phyloP scores from a whole-genome alignment of 208 protist species.

The Trypanosoma mega region DNA sequence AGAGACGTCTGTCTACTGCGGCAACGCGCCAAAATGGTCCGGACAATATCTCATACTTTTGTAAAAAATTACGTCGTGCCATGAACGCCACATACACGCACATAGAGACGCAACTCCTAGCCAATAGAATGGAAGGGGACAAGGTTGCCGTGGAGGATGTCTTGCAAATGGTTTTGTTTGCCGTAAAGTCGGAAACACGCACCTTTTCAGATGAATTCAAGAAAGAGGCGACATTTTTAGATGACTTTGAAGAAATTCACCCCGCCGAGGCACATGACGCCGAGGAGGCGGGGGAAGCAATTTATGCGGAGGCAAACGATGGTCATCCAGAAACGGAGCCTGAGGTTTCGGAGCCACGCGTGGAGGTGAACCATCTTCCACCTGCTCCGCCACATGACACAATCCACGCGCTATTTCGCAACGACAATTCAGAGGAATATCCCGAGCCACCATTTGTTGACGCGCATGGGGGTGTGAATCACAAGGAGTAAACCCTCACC shows the following conservation, averaged over 20 bases:
- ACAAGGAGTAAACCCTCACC: too few species aligned
- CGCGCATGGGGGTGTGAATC: background rate
- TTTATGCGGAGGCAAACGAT: background rate
- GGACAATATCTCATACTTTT: constrained; percentile 26
- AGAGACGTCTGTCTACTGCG: constrained; percentile 26
- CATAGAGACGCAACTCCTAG: constrained; percentile 38
- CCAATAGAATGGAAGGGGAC: constrained; percentile 1
- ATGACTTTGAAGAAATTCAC: constrained; percentile 7
- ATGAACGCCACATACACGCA: constrained; percentile 55
- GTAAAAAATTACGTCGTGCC: constrained; percentile 46
- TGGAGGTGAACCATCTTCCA: constrained; percentile 1
- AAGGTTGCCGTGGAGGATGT: constrained; percentile 33
- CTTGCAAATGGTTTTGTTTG: constrained; percentile 33
- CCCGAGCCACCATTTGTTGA: background rate
- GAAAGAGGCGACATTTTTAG: constrained; percentile 26
- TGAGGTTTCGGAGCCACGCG: background rate
- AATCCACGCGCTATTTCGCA: background rate
- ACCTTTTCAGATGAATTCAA: constrained; percentile 42
- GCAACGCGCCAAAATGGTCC: constrained; percentile 20
- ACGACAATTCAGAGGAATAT: background rate
- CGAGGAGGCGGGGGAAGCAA: background rate
- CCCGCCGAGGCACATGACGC: constrained; percentile 2
- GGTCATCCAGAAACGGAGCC: background rate
- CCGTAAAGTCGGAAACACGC: constrained; percentile 37
- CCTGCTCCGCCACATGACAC: background rate